These are phyloP conservation scores for Alternaria viburni DNA, from an alignment of 2,329 filamentous ascomycete species.

Conservation along the genomic window DNA sequence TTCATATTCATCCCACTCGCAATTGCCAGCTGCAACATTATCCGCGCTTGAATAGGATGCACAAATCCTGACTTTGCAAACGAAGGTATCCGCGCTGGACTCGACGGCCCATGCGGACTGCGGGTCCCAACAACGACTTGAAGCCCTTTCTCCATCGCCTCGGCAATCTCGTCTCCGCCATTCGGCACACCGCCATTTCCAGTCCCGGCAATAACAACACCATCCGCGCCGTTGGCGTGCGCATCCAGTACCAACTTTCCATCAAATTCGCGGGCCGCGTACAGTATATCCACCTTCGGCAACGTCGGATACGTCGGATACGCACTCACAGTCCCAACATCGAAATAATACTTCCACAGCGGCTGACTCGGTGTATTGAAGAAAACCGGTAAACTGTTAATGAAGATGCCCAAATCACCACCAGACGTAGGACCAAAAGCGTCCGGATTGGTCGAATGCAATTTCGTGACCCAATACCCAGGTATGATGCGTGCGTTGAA, in stretches of 20 bases:
- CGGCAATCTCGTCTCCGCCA: slow-evolving; percentile 23
- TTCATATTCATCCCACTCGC: slow-evolving; percentile 38
- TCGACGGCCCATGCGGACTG: slow-evolving; percentile 30
- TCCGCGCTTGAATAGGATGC: slow-evolving; percentile 34
- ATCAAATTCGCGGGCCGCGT: slow-evolving; percentile 37
- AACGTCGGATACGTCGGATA: slow-evolving; percentile 25
- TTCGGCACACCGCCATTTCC: slow-evolving; percentile 34
- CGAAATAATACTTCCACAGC: slow-evolving; percentile 29
- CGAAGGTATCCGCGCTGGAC: slow-evolving; percentile 16
- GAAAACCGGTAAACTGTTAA: slow-evolving; percentile 35
- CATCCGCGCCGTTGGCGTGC: slow-evolving; percentile 29
- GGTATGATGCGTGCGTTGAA: slow-evolving; percentile 39
- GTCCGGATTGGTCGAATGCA: slow-evolving; percentile 34
- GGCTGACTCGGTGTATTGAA: slow-evolving; percentile 34
- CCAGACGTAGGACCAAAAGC: slow-evolving; percentile 31
- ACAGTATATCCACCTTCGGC: slow-evolving; percentile 40
- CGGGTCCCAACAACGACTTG: slow-evolving; percentile 35
- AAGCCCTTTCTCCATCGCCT: slow-evolving; percentile 29
- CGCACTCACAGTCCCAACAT: slow-evolving; percentile 18
- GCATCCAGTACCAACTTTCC: slow-evolving; percentile 32
- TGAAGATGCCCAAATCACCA: slow-evolving; percentile 34
- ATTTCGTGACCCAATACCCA: slow-evolving; percentile 35
- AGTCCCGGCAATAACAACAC: slow-evolving; percentile 36
- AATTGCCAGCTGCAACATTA: slow-evolving; percentile 40
- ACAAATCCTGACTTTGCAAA: slow-evolving; percentile 32